A percentile compares a stretch with the other conserved stretches of the same genome.
These are phyloP conservation scores for Crithidia expoeki DNA, from an alignment of 208 protist species.

Conservation along the genomic window DNA sequence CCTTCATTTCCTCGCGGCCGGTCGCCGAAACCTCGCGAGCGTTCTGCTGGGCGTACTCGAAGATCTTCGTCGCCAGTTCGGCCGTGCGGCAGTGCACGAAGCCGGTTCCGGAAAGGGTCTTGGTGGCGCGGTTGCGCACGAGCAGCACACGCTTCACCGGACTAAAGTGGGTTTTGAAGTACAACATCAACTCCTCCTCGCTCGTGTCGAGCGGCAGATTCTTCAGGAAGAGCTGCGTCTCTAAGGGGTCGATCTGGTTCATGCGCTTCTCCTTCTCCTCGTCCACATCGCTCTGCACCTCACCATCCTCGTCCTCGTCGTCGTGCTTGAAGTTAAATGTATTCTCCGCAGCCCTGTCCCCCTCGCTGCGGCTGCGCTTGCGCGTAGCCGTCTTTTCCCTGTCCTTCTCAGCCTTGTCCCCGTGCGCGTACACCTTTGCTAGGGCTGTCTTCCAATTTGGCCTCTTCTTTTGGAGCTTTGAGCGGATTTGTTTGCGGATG, in stretches of 20 bases:
- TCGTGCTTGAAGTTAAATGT: slow-evolving; percentile 42
- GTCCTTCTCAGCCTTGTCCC: slow-evolving; percentile 23
- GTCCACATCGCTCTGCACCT: slow-evolving; percentile 92
- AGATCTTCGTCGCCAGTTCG: slow-evolving; percentile 77
- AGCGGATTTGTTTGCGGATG: slow-evolving; percentile 86
- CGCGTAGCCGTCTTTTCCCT: slow-evolving; percentile 36
- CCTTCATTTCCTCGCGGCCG: slow-evolving; percentile 62
- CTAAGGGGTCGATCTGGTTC: slow-evolving; percentile 83
- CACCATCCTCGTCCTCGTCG: slow-evolving; percentile 53
- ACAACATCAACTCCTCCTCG: slow-evolving; percentile 79
- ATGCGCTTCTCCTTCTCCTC: slow-evolving; percentile 88
- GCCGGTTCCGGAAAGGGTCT: slow-evolving; percentile 77
- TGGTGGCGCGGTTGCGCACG: slow-evolving; percentile 72
- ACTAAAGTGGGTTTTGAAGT: slow-evolving; percentile 79
- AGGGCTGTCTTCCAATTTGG: slow-evolving; percentile 82
- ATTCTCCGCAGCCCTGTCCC: slow-evolving; percentile 37
- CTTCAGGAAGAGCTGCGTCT: slow-evolving; percentile 91
- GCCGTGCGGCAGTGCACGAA: slow-evolving; percentile 86
- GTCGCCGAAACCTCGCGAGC: slow-evolving; percentile 80
- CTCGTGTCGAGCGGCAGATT: slow-evolving; percentile 84
- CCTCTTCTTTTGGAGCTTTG: slow-evolving; percentile 74
- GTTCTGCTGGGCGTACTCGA: slow-evolving; percentile 84
- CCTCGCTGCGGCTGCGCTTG: slow-evolving; percentile 49
- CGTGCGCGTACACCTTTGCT: slow-evolving; percentile 61
- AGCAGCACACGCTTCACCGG: slow-evolving; percentile 82